Base-by-base conservation (phyloP, 495 filamentous ascomycete genomes). In the Xylaria scruposa region DNA sequence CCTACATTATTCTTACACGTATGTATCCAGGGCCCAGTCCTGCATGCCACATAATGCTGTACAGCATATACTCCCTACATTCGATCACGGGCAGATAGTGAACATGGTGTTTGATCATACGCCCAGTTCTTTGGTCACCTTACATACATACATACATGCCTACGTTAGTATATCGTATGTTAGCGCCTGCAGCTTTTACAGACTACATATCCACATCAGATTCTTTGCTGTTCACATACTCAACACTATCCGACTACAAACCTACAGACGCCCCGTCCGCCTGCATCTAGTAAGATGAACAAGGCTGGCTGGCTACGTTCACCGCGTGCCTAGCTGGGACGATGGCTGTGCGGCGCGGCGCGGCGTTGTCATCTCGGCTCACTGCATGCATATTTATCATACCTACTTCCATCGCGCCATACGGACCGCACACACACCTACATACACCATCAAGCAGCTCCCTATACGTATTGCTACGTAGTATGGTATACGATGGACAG, bases 1-100 rank as follows among this genome's bases (percentile, higher is more conserved):
- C 70, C 70, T 71, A 71, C 70, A 66, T 71, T 65, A 44, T 21
- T 51, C 29, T 24, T 67, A 12, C 49, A 56, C 29, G 49, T 56
- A 42, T 26, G 65, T 56, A 24, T 40, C 36, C 33, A 38, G 12
- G 59, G n/a, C 59, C 38, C 60, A 44, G 60, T 33, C 60, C 60
- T 63, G 60, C 60, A 42, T 63, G 38, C 36, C 60, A 33, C 60
- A 33, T 63, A 63, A 19, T 21, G 19, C 17, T 21, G 17, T 59
- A 19, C 54, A 31, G n/a, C 40, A 15, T 21, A 38, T 12, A 0
- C 33, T 60, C 12, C 12, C 33, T 38, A 24, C 60, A 63, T 63
- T 63, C 60, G 38, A 33, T 19, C 38, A 63, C 21, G 29, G 36
- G 29, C 38, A 38, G 19, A 60, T 38, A 60, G 26, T 26, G 26